Conservation (phyloP, 2,329 filamentous ascomycete species). For the Apiospora pterosperma region DNA sequence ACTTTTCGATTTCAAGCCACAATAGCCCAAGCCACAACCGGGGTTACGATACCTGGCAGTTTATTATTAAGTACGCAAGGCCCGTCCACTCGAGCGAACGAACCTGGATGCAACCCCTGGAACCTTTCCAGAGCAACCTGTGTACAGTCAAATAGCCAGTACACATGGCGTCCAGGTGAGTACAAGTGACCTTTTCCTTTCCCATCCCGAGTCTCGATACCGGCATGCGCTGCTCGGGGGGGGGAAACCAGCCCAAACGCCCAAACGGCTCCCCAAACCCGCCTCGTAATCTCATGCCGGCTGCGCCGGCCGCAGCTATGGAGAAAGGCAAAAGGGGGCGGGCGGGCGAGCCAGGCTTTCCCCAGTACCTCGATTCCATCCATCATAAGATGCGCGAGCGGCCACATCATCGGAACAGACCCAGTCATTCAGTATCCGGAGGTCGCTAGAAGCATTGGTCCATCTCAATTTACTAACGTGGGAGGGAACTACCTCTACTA, state of each 20-base stretch:
- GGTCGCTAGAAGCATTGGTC: too few species aligned
- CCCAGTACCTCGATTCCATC: background rate
- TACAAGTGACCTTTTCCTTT: background rate
- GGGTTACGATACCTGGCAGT: background rate
- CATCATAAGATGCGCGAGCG: background rate
- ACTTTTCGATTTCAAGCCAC: background rate
- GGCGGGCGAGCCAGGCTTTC: background rate
- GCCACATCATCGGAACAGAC: too few species aligned
- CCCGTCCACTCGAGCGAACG: background rate
- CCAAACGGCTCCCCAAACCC: background rate
- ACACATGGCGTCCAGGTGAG: constrained; percentile 2
- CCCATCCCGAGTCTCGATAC: background rate
- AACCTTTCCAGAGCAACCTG: background rate
- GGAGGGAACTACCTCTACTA: constrained; percentile 23
- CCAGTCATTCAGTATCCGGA: too few species aligned
- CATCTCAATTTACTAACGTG: background rate
- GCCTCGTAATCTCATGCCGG: background rate
- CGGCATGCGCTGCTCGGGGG: background rate
- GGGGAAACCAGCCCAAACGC: background rate
- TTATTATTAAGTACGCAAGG: background rate
- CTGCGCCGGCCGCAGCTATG: background rate
- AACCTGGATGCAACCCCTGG: background rate
- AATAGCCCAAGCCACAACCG: background rate
- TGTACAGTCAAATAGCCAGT: background rate
- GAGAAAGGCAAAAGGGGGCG: background rate